Base-by-base conservation (phyloP, 73 alveolate genomes). In the Paramecium biaurelia region DNA sequence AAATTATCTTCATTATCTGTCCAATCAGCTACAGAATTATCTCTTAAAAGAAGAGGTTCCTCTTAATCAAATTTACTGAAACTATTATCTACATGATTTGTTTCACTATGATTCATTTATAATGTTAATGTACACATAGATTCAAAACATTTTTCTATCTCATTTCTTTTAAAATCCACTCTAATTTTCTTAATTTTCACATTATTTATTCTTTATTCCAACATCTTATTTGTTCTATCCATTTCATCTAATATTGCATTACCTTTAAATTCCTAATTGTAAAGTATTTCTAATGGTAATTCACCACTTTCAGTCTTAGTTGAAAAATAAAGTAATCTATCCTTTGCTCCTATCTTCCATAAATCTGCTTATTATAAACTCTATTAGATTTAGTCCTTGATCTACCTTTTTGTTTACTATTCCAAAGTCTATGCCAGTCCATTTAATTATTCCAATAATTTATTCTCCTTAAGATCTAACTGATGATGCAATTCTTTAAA, bases 21-120 rank as follows among this genome's bases (percentile, higher is more conserved):
- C 86, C 86, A 70, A 70, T 70, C 86, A 70, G 86, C 86, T 32
- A 70, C 32, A 10, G 86, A 70, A 30, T 24, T 70, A 70, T 70
- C 86, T 70, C 41, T 70, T 32, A 70, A 34, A 21, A 70, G 30
- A 15, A 70, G 9, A 30, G 86, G 86, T 15, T 70, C 86, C 7
- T 70, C 86, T 34, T 70, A 32, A 70, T 24, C 41, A 32, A 70
- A 70, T 9, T 38, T 70, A 30, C 56, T 24, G 14, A 70, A 70
- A 38, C 32, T 24, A 70, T 70, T 47, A 2, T 58, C 38, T 34
- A 15, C 9, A 12, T 47, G 58, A 14, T 12, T 47, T 14, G 32
- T 70, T 15, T 21, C 42, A 24, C 11, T 8, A 70, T 70, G 32
- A 70, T 15, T 70, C 11, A 30, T 12, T 28, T 70, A 70, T 6